Conservation (phyloP, 352 stramenopile species). For the Pythium folliculosum region DNA sequence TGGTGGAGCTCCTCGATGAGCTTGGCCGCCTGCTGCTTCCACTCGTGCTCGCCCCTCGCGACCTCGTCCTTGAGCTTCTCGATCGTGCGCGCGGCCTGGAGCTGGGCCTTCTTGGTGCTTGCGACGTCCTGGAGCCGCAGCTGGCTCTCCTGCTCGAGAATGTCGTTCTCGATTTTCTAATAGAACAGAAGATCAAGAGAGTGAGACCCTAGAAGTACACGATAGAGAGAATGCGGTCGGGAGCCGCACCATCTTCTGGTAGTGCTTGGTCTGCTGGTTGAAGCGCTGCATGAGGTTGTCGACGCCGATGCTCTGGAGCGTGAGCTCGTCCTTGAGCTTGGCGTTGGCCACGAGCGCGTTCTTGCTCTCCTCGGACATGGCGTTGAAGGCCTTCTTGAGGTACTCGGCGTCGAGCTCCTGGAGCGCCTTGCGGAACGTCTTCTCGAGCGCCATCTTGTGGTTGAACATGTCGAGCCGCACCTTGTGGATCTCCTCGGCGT, state of each 20-base stretch:
- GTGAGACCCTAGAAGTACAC: not conserved
- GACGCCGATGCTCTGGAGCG: constrained; percentile 76
- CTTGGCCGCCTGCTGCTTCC: constrained; percentile 53
- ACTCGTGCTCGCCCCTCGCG: constrained; percentile 50
- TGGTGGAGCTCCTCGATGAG: constrained; percentile 58
- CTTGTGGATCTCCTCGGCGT: constrained; percentile 78
- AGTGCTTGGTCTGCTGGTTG: constrained; percentile 64
- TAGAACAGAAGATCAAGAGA: constrained; percentile 21
- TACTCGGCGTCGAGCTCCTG: constrained; percentile 80
- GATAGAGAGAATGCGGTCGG: not conserved
- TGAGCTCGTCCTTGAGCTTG: constrained; percentile 79
- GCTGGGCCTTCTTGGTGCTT: constrained; percentile 63
- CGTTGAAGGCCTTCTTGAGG: constrained; percentile 80
- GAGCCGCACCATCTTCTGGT: constrained; percentile 53
- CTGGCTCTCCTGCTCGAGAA: constrained; percentile 70
- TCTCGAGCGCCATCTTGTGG: constrained; percentile 83
- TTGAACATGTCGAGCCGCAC: constrained; percentile 84
- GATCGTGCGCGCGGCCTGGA: constrained; percentile 52
- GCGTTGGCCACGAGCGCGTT: constrained; percentile 79
- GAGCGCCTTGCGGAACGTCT: constrained; percentile 76
- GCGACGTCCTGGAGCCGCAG: constrained; percentile 61
- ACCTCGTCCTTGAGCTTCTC: constrained; percentile 63
- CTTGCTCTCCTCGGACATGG: constrained; percentile 85
- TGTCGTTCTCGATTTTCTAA: constrained; percentile 80
- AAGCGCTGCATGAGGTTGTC: constrained; percentile 84